Percentiles rank a stretch among this genome's conserved stretches.
Evolutionary conservation across 805 yeast species (phyloP).

Genomic region (Ogataea ganodermae): DNA sequence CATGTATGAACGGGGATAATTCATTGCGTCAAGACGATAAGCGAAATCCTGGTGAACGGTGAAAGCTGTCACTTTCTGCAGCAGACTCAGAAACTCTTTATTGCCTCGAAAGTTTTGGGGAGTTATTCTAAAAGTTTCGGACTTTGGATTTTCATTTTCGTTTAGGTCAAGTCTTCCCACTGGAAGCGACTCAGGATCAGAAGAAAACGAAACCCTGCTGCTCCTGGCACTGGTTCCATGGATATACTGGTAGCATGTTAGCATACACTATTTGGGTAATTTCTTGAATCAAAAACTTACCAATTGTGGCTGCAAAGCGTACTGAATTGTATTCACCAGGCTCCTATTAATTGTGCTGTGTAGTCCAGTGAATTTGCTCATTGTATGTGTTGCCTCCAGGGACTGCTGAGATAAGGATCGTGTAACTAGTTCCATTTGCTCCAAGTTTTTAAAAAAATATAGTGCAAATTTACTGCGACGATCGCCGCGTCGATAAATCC

Average conservation of each 20-base stretch:
- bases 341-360: conserved; percentile 20
- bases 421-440: neutral
- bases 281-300: conserved; percentile 14
- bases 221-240: conserved; percentile 22
- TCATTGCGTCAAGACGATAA: conserved; percentile 56
- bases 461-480: too few species aligned
- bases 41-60: conserved; percentile 48
- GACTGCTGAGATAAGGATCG: neutral
- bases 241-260: conserved; percentile 17
- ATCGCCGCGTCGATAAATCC: conserved; percentile 2
- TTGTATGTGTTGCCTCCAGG: neutral
- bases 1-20: conserved; percentile 55
- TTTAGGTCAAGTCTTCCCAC: conserved; percentile 25
- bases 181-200: conserved; percentile 26
- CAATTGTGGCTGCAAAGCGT: conserved; percentile 30
- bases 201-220: conserved; percentile 32
- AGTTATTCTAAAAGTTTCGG: conserved; percentile 14
- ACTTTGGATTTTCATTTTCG: neutral
- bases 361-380: conserved; percentile 5
- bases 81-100: conserved; percentile 22
- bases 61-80: conserved; percentile 28
- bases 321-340: conserved; percentile 25
- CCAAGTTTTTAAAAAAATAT: too few species aligned
- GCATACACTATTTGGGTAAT: neutral
- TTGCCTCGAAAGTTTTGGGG: conserved; percentile 32